phyloP scores from a whole-genome alignment of 2,329 filamentous ascomycete genomes.

The Rhexocercosporidium sp. region DNA sequence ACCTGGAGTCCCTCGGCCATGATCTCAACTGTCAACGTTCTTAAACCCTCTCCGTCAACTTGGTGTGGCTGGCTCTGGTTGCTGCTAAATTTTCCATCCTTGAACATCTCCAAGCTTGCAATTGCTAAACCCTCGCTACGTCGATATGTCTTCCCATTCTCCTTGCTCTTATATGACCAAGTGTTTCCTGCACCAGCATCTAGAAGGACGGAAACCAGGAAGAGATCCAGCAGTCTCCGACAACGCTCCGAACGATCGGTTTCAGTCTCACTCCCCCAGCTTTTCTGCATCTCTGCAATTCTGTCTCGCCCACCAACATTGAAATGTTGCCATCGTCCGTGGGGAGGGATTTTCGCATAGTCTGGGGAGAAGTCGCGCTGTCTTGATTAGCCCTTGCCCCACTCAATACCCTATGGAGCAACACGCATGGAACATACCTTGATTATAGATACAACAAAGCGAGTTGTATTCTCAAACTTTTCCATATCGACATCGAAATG shows the following conservation, averaged over 20 bases:
- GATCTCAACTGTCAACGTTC: conserved; percentile 72
- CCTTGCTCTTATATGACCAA: conserved; percentile 92
- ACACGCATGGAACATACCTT: conserved; percentile 41
- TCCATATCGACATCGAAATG: conserved; percentile 74
- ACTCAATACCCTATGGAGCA: neutral
- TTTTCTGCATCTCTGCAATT: conserved; percentile 71
- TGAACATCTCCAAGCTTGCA: conserved; percentile 87
- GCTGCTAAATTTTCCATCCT: conserved; percentile 86
- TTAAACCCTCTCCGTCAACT: conserved; percentile 84
- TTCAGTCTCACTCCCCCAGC: conserved; percentile 69
- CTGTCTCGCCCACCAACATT: conserved; percentile 78
- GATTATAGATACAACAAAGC: conserved; percentile 75
- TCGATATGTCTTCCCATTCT: conserved; percentile 81
- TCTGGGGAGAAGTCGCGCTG: conserved; percentile 74
- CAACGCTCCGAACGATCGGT: conserved; percentile 77
- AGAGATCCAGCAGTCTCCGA: conserved; percentile 77
- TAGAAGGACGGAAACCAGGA: conserved; percentile 79
- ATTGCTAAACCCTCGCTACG: conserved; percentile 89
- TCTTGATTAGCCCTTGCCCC: conserved; percentile 10
- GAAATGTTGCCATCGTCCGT: conserved; percentile 86
- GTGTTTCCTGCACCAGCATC: conserved; percentile 88
- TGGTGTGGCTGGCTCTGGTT: conserved; percentile 81
- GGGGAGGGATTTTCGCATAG: conserved; percentile 78
- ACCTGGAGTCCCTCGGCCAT: conserved; percentile 87
- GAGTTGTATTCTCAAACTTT: conserved; percentile 71